These are phyloP conservation scores for Raffaelea ambrosiae DNA, from an alignment of 2,329 filamentous ascomycete genomes.

Conservation along the genomic window DNA sequence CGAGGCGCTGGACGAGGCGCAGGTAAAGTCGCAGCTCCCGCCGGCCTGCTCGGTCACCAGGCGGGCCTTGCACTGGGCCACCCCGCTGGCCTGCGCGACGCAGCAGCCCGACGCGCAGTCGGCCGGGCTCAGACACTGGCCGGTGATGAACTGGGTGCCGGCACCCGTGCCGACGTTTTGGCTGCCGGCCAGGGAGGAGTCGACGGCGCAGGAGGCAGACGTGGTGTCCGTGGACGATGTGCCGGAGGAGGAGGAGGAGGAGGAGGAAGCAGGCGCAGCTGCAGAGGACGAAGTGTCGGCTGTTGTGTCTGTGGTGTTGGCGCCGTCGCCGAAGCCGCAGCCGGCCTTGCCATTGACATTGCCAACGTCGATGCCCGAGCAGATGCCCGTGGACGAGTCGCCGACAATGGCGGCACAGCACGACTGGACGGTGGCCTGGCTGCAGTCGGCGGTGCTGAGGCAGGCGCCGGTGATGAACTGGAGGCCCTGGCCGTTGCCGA, in stretches of 20 bases:
- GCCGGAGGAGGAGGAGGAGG: background rate
- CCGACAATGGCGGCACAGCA: constrained; percentile 12
- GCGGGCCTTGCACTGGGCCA: constrained; percentile 10
- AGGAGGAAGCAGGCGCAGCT: background rate
- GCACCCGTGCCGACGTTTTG: constrained; percentile 18
- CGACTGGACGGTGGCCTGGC: constrained; percentile 11
- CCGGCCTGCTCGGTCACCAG: constrained; percentile 9
- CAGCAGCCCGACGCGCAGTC: constrained; percentile 23
- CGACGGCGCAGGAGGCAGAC: constrained; percentile 13
- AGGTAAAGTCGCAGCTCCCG: constrained; percentile 10
- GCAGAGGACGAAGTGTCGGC: background rate
- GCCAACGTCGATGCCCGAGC: constrained; percentile 12
- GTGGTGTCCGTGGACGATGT: background rate
- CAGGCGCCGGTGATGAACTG: constrained; percentile 23
- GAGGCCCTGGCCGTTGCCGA: constrained; percentile 28
- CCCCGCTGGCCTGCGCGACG: constrained; percentile 12
- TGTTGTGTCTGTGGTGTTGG: background rate
- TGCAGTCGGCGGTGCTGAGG: constrained; percentile 19
- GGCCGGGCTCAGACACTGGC: constrained; percentile 18
- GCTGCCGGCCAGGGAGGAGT: constrained; percentile 24
- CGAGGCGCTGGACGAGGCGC: background rate
- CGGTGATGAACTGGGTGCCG: constrained; percentile 20
- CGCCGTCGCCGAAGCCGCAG: constrained; percentile 13
- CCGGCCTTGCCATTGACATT: constrained; percentile 15
- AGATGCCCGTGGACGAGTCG: constrained; percentile 11